phyloP scores from a whole-genome alignment of 2,329 filamentous ascomycete species.

The Cladosporium oxysporum region DNA sequence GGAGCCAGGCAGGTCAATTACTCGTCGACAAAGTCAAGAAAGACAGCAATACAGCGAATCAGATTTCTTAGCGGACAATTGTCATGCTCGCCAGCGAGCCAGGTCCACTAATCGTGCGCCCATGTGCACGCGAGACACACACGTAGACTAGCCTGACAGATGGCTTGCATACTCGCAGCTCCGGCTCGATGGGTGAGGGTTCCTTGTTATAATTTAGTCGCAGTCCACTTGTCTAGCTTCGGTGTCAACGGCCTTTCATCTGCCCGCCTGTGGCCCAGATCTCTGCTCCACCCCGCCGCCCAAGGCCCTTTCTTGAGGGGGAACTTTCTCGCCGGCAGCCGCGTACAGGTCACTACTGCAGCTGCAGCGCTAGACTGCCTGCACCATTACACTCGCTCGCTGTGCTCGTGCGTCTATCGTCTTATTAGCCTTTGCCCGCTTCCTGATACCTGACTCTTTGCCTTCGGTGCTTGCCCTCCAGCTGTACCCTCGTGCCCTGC shows the following conservation, averaged over 20 bases:
- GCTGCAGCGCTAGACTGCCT: not conserved
- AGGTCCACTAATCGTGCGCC: not conserved
- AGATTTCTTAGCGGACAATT: not conserved
- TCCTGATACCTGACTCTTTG: conserved; percentile 6
- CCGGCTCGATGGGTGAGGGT: conserved; percentile 1
- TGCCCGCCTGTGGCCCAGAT: conserved; percentile 5
- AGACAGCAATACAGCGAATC: not conserved
- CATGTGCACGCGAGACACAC: not conserved
- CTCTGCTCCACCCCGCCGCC: conserved; percentile 5
- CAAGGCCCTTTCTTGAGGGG: not conserved
- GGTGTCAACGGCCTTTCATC: conserved; percentile 3
- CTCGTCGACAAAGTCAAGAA: not conserved
- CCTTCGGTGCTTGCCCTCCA: not conserved
- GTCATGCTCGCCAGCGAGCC: not conserved
- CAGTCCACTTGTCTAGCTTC: conserved; percentile 4
- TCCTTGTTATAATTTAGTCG: conserved; percentile 11
- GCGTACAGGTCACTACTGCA: not conserved
- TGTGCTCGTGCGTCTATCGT: conserved; percentile 6
- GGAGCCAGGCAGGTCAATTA: conserved; percentile 3
- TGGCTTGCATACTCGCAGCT: conserved; percentile 4
- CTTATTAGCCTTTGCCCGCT: conserved; percentile 1
- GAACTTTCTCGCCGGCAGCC: conserved; percentile 11
- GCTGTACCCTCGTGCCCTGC: not conserved
- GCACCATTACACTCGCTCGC: conserved; percentile 10
- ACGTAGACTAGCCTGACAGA: not conserved